phyloP scores from a whole-genome alignment of 2,329 filamentous ascomycete genomes.

The Monilinia aucupariae region DNA sequence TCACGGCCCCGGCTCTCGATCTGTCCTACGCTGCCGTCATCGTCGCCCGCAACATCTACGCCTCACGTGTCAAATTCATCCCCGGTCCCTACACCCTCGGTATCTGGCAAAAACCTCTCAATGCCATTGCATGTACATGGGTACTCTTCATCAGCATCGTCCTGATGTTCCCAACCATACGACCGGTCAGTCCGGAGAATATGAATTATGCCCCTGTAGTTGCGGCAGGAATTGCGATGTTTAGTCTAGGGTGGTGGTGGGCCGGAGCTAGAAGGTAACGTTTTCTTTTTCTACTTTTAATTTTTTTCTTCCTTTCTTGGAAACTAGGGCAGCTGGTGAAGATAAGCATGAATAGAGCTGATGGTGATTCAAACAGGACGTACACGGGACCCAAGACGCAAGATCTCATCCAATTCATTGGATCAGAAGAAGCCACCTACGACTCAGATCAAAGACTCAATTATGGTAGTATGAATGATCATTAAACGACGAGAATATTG shows the following conservation, averaged over 20 bases:
- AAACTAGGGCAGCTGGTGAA: no score
- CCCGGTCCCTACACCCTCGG: constrained; percentile 53
- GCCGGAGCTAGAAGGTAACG: constrained; percentile 28
- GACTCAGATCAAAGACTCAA: background rate
- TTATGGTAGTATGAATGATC: background rate
- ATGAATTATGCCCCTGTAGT: constrained; percentile 49
- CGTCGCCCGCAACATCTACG: constrained; percentile 36
- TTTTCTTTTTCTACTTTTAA: background rate
- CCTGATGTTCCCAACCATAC: constrained; percentile 48
- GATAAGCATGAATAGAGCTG: background rate
- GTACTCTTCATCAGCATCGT: constrained; percentile 57
- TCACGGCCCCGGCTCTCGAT: constrained; percentile 48
- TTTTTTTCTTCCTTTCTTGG: no score
- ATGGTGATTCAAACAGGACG: background rate
- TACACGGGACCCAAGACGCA: constrained; percentile 16
- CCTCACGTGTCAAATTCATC: constrained; percentile 25
- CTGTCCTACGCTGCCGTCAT: constrained; percentile 56
- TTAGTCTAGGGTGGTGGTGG: constrained; percentile 47
- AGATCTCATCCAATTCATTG: constrained; percentile 13
- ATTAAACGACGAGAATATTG: background rate
- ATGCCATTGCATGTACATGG: constrained; percentile 53
- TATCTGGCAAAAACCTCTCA: constrained; percentile 49
- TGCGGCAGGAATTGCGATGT: constrained; percentile 43
- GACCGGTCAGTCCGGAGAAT: constrained; percentile 44
- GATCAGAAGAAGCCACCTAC: constrained; percentile 1